Evolutionary conservation across 805 yeast genomes (phyloP), one percentile per base, ranked within the genome.

Genomic region (Sugiyamaella qingdaonensis): DNA sequence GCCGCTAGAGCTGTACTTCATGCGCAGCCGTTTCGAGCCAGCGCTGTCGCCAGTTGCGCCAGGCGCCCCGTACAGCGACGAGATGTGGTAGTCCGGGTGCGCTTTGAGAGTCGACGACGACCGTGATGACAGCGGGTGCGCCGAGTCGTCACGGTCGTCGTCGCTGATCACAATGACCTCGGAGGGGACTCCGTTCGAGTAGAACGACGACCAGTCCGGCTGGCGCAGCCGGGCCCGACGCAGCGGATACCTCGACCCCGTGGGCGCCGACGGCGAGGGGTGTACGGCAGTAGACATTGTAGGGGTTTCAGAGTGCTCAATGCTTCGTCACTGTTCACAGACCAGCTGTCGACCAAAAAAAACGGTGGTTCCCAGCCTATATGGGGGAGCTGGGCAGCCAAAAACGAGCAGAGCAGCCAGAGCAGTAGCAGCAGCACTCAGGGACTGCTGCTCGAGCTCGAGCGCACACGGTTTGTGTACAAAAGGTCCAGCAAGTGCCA

Each of bases 121-220:
- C 32, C 42, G 29, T 21, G 51, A 16, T 11, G 45, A 29, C 39
- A 51, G 37, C 39, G 19, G 21, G 31, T 19, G 37, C 35, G 36
- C 42, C 11, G 11, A 13, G 39, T 46, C 51, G 24, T 51, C 58
- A 14, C 58, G 62, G 14, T 60, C 65, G 39, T 60, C 63, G 48
- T 59, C 62, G 52, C 61, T 62, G 47, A 68, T 70, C 33, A 68
- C 68, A 33, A 67, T 68, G 50, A 68, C 65, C 49, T 68, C 65
- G 32, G 63, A 62, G 21, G 64, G 69, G 42, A 57, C 55, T 32
- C 68, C 69, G 55, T 66, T 65, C 21, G 57, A 53, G 49, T 64
- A 67, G 52, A 60, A 67, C 49, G 61, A 61, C 42, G 56, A 54
- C 70, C 71, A 67, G 53, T 65, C 58, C 34, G 95, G 97, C 64